Base-by-base conservation (phyloP, 2,329 filamentous ascomycete species). In the Trichoderma cornu-damae region DNA sequence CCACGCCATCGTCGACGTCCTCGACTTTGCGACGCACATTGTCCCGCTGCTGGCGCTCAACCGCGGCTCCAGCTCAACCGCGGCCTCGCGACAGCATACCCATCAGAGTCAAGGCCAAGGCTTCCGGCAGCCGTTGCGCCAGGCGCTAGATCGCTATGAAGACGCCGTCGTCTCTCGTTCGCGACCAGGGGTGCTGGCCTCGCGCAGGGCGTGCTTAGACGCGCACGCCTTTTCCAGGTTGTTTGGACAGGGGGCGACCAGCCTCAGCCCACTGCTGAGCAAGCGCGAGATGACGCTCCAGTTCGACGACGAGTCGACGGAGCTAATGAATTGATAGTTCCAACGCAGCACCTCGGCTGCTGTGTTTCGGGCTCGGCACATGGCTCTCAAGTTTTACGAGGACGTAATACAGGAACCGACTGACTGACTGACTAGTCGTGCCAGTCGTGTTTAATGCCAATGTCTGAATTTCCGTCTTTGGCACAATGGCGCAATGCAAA, bases 1-100 rank as follows among this genome's bases (percentile, higher is more conserved):
- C 60, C 79, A 83, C 51, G 79, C 77, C 2, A 79, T 84, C 34
- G 66, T 76, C 6, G 81, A 83, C 62, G 77, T 79, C 0, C 63
- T 70, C 2, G 75, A 78, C 34, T 70, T 83, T 42, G 69, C 72
- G 0, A 69, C 72, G 8, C 64, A 64, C 4, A 62, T 75, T 1
- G 28, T 64, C 0, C 67, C 70, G 0, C 22, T 59, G 2, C 60
- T 69, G 28, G 44, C 57, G 38, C 18, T 28, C 16, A 12, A 24
- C 37, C 34, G 24, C 35, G n/a, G 3, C 43, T 35, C 34, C 43
- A 32, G n/a, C 52, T 59, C 64, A 11, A 22, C 40, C 9, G 14
- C 26, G 2, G 3, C 20, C 7, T 38, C 32, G 11, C 46, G 54
- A 1, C n/a, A 28, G 11, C 11, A 20, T 42, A 38, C 20, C 3